Percentiles rank a stretch among this genome's conserved stretches.
These are phyloP conservation scores for Gaertneriomyces sp. DNA, from an alignment of 192 early-diverging fungal genomes.

Conservation along the genomic window DNA sequence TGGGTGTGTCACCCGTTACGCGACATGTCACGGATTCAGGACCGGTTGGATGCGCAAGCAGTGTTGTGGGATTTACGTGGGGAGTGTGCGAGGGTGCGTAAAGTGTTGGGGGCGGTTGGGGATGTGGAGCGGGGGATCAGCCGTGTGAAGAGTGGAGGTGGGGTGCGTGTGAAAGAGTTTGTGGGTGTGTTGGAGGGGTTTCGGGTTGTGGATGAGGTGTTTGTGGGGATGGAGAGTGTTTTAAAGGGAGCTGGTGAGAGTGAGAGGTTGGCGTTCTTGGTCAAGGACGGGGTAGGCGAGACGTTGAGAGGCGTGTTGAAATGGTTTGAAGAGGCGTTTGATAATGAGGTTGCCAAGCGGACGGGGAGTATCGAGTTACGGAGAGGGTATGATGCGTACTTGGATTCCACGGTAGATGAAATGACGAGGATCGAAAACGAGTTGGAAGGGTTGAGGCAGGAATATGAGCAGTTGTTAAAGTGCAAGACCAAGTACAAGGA, in stretches of 20 bases:
- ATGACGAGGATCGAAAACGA: constrained; percentile 61
- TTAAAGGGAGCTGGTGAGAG: constrained; percentile 39
- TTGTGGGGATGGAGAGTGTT: constrained; percentile 9
- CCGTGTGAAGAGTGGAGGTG: constrained; percentile 77
- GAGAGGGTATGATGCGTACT: constrained; percentile 70
- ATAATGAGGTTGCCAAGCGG: constrained; percentile 55
- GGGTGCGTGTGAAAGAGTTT: constrained; percentile 83
- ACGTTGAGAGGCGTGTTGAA: constrained; percentile 54
- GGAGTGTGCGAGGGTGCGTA: constrained; percentile 34
- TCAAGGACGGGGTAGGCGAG: constrained; percentile 15
- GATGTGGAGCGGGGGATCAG: constrained; percentile 91
- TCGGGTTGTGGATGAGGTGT: constrained; percentile 34
- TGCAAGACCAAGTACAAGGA: constrained; percentile 78
- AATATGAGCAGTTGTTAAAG: constrained; percentile 61
- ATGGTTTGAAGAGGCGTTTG: constrained; percentile 74
- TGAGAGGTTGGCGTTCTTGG: constrained; percentile 48
- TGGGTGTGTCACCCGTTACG: constrained; percentile 92
- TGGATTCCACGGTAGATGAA: constrained; percentile 61
- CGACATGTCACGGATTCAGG: constrained; percentile 62
- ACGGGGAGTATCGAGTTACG: constrained; percentile 34
- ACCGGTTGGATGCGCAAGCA: constrained; percentile 84
- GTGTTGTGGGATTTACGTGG: constrained; percentile 49
- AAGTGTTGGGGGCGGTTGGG: constrained; percentile 45
- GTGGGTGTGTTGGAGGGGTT: constrained; percentile 62
- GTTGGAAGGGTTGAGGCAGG: constrained; percentile 65